Conservation (phyloP, 345 rosid genomes). For the Diplotaxis tenuifolia region DNA sequence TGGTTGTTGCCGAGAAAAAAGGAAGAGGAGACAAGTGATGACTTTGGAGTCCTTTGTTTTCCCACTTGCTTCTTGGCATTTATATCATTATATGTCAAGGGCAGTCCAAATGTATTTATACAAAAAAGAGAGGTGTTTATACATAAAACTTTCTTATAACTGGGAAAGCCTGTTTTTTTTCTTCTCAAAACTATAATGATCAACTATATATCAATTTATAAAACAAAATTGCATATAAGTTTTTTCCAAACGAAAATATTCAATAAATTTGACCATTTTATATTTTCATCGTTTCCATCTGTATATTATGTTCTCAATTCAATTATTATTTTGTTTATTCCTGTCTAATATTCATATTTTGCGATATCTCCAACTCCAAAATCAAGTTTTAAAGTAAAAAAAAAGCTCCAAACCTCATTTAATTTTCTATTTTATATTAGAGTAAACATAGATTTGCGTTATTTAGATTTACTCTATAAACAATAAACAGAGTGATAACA, state of each 20-base stretch:
- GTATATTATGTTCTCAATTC: neutral
- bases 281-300: neutral
- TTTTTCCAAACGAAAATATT: neutral
- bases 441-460: no score
- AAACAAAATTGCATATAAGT: neutral
- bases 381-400: no score
- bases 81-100: constrained; percentile 21
- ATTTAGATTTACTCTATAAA: no score
- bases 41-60: constrained; percentile 31
- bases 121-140: neutral
- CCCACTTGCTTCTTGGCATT: constrained; percentile 31
- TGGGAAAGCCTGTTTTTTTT: neutral
- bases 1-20: constrained; percentile 22
- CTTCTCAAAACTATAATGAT: neutral
- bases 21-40: constrained; percentile 35
- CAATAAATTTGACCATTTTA: neutral
- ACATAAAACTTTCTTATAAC: neutral
- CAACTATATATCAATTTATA: neutral
- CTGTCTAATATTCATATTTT: no score
- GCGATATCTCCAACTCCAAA: no score
- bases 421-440: no score
- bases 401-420: no score
- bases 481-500: no score
- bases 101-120: neutral
- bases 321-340: no score